Base-by-base conservation (phyloP, 2,329 filamentous ascomycete species). In the Ophiostoma triangulosporum region DNA sequence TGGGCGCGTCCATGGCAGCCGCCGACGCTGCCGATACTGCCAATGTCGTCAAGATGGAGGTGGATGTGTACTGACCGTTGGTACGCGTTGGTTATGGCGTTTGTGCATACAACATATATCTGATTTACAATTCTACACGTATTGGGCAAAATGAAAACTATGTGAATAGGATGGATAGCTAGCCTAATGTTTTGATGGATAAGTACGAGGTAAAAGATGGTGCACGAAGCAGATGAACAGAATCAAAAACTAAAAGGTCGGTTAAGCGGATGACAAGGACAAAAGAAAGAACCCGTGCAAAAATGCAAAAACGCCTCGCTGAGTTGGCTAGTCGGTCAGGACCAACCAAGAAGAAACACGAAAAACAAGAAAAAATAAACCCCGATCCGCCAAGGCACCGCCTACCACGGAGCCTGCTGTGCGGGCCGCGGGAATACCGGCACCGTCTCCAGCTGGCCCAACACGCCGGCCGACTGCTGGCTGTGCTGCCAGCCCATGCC, bases 401-500 rank as follows among this genome's bases (percentile, higher is more conserved):
- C n/a, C n/a, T n/a, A n/a, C 79, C 79, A 83, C 2, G 77, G 76
- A 22, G 74, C 74, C 62, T 83, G 78, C 58, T 77, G 73, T 7
- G 73, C 81, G 1, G 88, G 88, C 54, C 91, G 75, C 9, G 93
- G 93, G 64, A 98, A 98, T 1, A 97, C 80, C 0, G 84, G 84
- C 27, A 88, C 74, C 0, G 90, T 95, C 32, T 83, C 77, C 43
- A 97, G 63, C 59, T 86, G 80, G 64, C 96, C 87, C 52, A 93
- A 64, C 7, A 82, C 84, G 4, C 89, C 88, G 58, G 95, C 86
- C 4, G 93, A 91, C 8, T 84, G 78, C 63, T 87, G 80, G 57
- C 80, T 79, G 58, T 84, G 77, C 66, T 96, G 90, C 88, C 93
- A 97, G 1, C 88, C 88, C 66, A 87, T 76, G 1, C 91, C 90